Conservation (phyloP, 352 stramenopile species). For the Globisporangium canariense region DNA sequence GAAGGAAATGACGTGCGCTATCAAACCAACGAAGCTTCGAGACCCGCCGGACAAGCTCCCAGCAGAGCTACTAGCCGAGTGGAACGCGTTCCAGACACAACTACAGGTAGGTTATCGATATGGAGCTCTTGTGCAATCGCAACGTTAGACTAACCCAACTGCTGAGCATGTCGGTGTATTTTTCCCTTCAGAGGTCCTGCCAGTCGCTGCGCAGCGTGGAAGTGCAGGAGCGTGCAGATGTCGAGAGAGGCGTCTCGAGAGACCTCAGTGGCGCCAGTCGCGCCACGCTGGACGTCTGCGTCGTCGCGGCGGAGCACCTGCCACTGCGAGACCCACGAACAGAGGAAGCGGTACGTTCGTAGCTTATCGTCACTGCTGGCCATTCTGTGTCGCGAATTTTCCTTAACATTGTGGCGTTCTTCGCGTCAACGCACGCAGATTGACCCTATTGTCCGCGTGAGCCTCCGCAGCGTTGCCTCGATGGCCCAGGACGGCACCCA, state of each 20-base stretch:
- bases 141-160: not conserved
- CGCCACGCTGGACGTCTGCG: conserved; percentile 32
- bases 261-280: conserved; percentile 27
- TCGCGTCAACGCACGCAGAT: conserved; percentile 29
- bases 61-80: conserved; percentile 27
- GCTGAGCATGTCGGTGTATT: not conserved
- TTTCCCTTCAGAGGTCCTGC: conserved; percentile 21
- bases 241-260: conserved; percentile 24
- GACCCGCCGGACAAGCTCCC: conserved; percentile 32
- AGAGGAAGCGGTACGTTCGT: conserved; percentile 33
- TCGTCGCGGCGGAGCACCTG: conserved; percentile 48
- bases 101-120: conserved; percentile 27
- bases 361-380: not conserved
- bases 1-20: not conserved
- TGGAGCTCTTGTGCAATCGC: not conserved
- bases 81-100: conserved; percentile 18
- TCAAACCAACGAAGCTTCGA: conserved; percentile 25
- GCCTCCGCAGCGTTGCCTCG: conserved; percentile 19
- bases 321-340: conserved; percentile 43
- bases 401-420: not conserved
- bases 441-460: conserved; percentile 49
- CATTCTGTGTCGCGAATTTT: not conserved
- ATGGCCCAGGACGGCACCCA: conserved; percentile 4
- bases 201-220: conserved; percentile 18
- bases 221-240: conserved; percentile 29